These are phyloP conservation scores for Gnaphalium uliginosum DNA, from an alignment of 129 eudicot genomes.

Conservation along the genomic window DNA sequence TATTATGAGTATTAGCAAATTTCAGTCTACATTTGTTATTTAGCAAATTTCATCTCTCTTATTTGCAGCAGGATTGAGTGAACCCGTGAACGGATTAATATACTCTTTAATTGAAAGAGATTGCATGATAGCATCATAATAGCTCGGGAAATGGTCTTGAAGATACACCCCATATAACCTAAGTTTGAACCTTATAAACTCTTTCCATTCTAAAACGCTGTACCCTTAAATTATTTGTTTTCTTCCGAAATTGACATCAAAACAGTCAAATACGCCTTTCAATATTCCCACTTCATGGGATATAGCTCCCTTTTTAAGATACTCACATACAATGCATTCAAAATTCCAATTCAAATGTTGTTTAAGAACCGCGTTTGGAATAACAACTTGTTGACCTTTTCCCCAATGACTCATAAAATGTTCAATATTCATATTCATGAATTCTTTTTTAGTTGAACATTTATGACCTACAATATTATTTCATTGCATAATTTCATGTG, in stretches of 20 bases:
- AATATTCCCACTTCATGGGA: conserved; percentile 1
- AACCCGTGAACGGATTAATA: conserved; percentile 51
- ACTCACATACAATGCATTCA: conserved; percentile 47
- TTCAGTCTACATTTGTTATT: not conserved
- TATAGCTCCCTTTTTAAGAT: conserved; percentile 44
- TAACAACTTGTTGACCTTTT: conserved; percentile 64
- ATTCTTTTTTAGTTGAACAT: too few species aligned
- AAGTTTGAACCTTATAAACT: conserved; percentile 52
- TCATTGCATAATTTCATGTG: too few species aligned
- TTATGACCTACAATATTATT: too few species aligned
- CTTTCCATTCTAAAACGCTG: conserved; percentile 44
- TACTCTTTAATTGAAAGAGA: conserved; percentile 70
- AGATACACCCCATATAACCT: conserved; percentile 50
- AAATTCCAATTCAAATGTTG: conserved; percentile 64
- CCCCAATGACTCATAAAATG: conserved; percentile 84
- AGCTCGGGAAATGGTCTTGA: conserved; percentile 50
- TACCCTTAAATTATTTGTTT: conserved; percentile 47
- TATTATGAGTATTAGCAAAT: too few species aligned
- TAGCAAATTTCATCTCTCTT: conserved; percentile 36
- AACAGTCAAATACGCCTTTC: conserved; percentile 52
- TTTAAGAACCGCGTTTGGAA: conserved; percentile 43
- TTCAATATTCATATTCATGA: conserved; percentile 34
- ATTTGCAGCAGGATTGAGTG: conserved; percentile 54
- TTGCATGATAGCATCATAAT: conserved; percentile 47
- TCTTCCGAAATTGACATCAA: conserved; percentile 50